Evolutionary conservation across 2,329 filamentous ascomycete genomes (phyloP), one percentile per base, ranked within the genome.

Genomic region (Pyricularia sp.): DNA sequence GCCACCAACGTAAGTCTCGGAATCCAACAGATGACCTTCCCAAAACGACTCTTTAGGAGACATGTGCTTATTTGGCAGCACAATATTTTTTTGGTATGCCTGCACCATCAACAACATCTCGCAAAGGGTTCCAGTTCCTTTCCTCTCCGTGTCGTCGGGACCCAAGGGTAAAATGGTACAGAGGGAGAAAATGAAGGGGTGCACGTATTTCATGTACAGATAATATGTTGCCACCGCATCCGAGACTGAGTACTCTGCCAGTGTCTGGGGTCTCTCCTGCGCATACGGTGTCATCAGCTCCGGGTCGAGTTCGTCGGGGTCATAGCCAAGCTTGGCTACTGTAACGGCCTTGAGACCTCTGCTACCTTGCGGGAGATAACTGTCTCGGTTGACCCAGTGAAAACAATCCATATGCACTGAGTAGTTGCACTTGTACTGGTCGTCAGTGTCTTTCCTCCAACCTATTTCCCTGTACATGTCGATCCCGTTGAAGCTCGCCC

Each of bases 141-240:
- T 99, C 73, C 95, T 88, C 74, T 98, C 79, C 1, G 94, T 92
- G 76, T 98, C 95, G 75, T 99, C 94, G 42, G 94, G 93, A 64
- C 92, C 93, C 1, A 99, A 85, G 0, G 95, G 95, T 77, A 99
- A 84, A 81, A 99, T 97, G 1, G 94, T 99, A 80, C 95, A 99
- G 0, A 99, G 83, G 1, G 96, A 98, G 84, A 99, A 99, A 78
- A 99, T 95, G 82, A 99, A 99, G 3, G 95, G 95, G 78, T 99
- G 95, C n/a, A 99, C 92, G 78, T 99, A 99, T 90, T 99, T 99
- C 96, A 99, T 99, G 85, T 99, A 99, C 71, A 99, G 83, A 77
- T 99, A 99, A 78, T 99, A 99, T 0, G 95, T 99, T 26, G 95
- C 95, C 67, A 99, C 95, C 11, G 96, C 96, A 84, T 99, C 96